Evolutionary conservation across 495 filamentous ascomycete species (phyloP).

Genomic region (Wilcoxina mikolae): DNA sequence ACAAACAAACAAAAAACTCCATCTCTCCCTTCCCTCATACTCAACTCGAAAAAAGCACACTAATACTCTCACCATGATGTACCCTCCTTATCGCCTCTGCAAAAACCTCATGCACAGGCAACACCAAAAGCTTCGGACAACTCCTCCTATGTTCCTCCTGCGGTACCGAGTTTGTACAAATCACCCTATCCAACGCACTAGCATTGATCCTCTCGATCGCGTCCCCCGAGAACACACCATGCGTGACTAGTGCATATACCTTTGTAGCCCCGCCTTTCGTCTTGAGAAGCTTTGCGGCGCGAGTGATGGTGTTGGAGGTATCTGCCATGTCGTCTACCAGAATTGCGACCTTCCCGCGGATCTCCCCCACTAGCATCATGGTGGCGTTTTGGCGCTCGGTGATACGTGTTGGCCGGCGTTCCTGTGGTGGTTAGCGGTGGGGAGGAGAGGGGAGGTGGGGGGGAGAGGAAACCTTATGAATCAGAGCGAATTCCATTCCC

Average conservation of each 20-base stretch:
- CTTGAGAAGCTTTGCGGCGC: constrained; percentile 91
- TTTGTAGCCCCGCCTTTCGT: constrained; percentile 67
- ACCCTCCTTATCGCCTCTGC: constrained; percentile 94
- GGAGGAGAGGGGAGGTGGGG: neutral
- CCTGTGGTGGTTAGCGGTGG: constrained; percentile 38
- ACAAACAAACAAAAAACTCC: no score
- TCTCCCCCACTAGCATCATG: constrained; percentile 96
- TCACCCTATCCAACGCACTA: constrained; percentile 71
- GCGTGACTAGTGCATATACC: constrained; percentile 83
- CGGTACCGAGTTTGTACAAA: constrained; percentile 88
- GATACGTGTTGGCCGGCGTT: constrained; percentile 89
- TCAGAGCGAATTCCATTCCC: constrained; percentile 85
- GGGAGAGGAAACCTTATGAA: constrained; percentile 63
- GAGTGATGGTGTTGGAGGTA: constrained; percentile 90
- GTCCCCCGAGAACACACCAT: constrained; percentile 87
- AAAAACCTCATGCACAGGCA: constrained; percentile 86
- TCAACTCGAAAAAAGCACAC: constrained; percentile 54
- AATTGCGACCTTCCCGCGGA: constrained; percentile 65
- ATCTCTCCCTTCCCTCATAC: no score
- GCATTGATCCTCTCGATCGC: constrained; percentile 88
- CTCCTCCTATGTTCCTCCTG: constrained; percentile 61
- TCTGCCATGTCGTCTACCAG: constrained; percentile 90
- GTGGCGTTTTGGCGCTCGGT: constrained; percentile 88
- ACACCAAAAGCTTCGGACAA: constrained; percentile 77
- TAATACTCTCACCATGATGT: constrained; percentile 96